Conservation (phyloP, 192 early-diverging fungal genomes). For the Physocladia obscura region DNA sequence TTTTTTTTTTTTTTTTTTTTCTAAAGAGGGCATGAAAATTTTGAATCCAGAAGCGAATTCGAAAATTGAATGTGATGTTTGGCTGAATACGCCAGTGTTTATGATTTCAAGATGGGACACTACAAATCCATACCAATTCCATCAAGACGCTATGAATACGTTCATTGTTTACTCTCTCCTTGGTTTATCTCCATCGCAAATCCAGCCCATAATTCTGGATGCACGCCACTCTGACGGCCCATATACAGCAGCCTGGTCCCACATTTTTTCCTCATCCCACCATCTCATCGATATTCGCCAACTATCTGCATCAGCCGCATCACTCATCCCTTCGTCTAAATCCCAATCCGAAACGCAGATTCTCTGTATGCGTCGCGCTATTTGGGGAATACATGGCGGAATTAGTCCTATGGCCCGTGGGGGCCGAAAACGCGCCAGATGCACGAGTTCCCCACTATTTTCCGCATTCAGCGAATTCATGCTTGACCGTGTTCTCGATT, state of each 20-base stretch:
- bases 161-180: conserved; percentile 11
- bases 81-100: conserved; percentile 10
- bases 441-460: not conserved
- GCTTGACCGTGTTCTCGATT: conserved; percentile 1
- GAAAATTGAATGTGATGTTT: conserved; percentile 22
- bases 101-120: conserved; percentile 14
- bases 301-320: not conserved
- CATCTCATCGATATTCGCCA: conserved; percentile 17
- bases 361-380: conserved; percentile 8
- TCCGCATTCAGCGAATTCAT: conserved; percentile 18
- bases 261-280: conserved; percentile 9
- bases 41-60: not conserved
- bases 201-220: not conserved
- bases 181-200: not conserved
- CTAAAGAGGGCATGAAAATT: conserved; percentile 6
- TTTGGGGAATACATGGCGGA: conserved; percentile 25
- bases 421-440: not conserved
- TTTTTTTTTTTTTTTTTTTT: not conserved
- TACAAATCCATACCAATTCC: conserved; percentile 21
- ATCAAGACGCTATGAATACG: conserved; percentile 16
- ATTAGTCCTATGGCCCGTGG: conserved; percentile 1
- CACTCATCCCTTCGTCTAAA: not conserved
- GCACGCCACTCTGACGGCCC: not conserved
- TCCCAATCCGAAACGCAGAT: not conserved
- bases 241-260: conserved; percentile 6